phyloP scores from a whole-genome alignment of 768 basidiomycete genomes.

The Rhodosporidiobolus sp. region DNA sequence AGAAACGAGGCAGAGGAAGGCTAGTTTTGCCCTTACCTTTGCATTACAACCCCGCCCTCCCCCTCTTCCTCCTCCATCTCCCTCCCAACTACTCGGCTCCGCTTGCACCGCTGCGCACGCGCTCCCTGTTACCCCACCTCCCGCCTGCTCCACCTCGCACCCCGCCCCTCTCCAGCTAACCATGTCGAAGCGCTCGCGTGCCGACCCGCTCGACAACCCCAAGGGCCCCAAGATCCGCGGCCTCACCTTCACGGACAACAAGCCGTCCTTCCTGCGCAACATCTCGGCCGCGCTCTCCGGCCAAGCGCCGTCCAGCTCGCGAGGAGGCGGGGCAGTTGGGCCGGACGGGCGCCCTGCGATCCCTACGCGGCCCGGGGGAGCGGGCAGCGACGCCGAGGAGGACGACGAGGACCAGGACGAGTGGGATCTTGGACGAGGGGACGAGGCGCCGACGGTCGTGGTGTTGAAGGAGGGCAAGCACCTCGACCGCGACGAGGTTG shows the following conservation, averaged over 20 bases:
- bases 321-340: no score
- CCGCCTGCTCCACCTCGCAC: no score
- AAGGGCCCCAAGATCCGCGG: constrained; percentile 17
- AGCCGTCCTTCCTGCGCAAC: constrained; percentile 31
- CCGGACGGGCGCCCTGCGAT: not conserved
- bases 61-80: no score
- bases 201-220: constrained; percentile 11
- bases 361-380: constrained; percentile 1
- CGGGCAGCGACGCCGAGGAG: not conserved
- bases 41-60: no score
- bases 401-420: constrained; percentile 10
- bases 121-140: no score
- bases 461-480: constrained; percentile 31
- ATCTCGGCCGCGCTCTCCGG: constrained; percentile 17
- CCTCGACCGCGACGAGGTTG: constrained; percentile 13
- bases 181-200: constrained; percentile 3
- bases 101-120: no score
- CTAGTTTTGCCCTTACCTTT: no score
- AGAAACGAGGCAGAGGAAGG: no score
- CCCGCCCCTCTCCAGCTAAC: no score
- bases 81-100: no score
- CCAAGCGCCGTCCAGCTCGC: no score
- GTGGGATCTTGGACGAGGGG: constrained; percentile 26
- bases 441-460: constrained; percentile 30
- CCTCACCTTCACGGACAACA: constrained; percentile 8